These are phyloP conservation scores for Eutrema salsugineum DNA, from an alignment of 441 rosid species.

Conservation along the genomic window DNA sequence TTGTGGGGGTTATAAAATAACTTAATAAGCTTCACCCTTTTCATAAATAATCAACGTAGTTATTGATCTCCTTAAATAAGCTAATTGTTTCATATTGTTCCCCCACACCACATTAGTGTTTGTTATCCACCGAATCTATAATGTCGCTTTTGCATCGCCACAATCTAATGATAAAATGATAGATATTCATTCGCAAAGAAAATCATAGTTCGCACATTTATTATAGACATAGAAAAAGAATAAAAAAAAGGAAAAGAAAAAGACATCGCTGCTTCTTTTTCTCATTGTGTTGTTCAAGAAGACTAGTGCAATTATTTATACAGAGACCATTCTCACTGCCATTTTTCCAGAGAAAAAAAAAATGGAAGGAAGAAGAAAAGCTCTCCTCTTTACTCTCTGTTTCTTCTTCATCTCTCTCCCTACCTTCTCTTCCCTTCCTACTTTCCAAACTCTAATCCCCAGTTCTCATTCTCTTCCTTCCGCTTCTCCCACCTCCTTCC, in stretches of 20 bases:
- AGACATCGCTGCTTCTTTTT: background rate
- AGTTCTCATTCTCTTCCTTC: constrained; percentile 43
- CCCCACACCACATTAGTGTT: constrained; percentile 5
- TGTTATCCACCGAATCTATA: constrained; percentile 24
- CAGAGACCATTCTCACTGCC: constrained; percentile 16
- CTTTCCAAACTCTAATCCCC: constrained; percentile 42
- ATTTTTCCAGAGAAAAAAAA: constrained; percentile 28
- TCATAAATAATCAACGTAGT: background rate
- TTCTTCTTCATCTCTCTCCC: constrained; percentile 31
- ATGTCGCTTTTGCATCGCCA: constrained; percentile 19
- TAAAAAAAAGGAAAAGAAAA: background rate
- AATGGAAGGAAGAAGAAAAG: constrained; percentile 16
- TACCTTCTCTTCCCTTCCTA: constrained; percentile 17
- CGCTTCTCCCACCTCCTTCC: constrained; percentile 37
- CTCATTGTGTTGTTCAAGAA: background rate
- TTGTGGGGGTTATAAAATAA: no score
- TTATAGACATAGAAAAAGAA: background rate
- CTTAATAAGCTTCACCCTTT: background rate
- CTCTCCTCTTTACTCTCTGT: constrained; percentile 32
- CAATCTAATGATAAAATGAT: constrained; percentile 4
- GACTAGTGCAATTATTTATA: constrained; percentile 26
- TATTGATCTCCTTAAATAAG: background rate
- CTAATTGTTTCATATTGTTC: background rate
- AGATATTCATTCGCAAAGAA: constrained; percentile 10
- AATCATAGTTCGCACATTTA: background rate